Percentiles rank a stretch among this genome's conserved stretches.
Evolutionary conservation across 306 rosid genomes (phyloP).

Genomic region (Pyrus betulifolia): DNA sequence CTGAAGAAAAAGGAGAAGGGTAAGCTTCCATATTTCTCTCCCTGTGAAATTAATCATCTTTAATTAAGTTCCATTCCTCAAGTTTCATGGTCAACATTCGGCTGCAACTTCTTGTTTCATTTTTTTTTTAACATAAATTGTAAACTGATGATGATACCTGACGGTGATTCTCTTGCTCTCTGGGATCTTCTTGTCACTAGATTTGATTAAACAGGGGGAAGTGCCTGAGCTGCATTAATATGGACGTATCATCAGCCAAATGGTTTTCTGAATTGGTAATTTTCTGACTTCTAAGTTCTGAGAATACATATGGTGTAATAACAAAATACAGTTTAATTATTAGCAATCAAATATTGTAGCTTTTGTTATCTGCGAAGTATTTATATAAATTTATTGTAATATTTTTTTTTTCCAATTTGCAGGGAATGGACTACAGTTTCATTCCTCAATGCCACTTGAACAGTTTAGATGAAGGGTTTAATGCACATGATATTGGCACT

Average conservation of each 20-base stretch:
- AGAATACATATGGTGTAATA: not conserved
- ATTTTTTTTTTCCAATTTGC: not conserved
- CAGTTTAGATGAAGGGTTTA: conserved; percentile 21
- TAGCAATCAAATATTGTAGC: not conserved
- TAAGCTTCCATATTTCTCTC: conserved; percentile 3
- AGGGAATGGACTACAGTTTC: conserved; percentile 42
- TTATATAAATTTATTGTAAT: not conserved
- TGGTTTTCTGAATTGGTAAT: conserved; percentile 57
- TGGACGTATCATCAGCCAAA: conserved; percentile 31
- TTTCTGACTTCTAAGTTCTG: not conserved
- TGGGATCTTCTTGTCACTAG: not conserved
- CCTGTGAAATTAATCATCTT: not conserved
- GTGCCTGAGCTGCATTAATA: not conserved
- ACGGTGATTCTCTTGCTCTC: not conserved
- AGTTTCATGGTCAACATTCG: not conserved
- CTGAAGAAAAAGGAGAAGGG: not conserved
- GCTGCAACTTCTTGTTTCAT: not conserved
- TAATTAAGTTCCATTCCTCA: not conserved
- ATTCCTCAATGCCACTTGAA: conserved; percentile 21
- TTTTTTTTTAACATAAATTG: not conserved
- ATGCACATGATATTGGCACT: conserved; percentile 29
- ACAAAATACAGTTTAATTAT: not conserved
- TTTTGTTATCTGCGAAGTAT: not conserved
- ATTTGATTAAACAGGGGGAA: not conserved
- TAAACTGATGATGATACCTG: not conserved